These are phyloP conservation scores for Strigomonas oncopelti DNA, from an alignment of 208 protist species.

Conservation along the genomic window DNA sequence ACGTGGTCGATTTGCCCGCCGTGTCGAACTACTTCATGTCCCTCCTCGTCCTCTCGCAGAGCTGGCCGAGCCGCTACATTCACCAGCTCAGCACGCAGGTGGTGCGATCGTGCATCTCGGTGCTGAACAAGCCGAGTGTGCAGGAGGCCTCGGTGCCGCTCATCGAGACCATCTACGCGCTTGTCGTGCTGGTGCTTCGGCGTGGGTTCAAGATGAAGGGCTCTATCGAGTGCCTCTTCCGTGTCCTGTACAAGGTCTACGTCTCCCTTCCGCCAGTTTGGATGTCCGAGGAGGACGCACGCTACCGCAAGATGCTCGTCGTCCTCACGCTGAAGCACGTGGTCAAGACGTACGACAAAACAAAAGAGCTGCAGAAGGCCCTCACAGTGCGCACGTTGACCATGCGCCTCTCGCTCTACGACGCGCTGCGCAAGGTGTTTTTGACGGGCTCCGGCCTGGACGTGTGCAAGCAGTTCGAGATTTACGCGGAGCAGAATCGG, in stretches of 20 bases:
- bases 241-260: constrained; percentile 70
- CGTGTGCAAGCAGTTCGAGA: constrained; percentile 47
- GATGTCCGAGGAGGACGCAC: constrained; percentile 51
- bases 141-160: constrained; percentile 46
- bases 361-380: constrained; percentile 69
- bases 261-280: constrained; percentile 45
- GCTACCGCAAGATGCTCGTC: constrained; percentile 38
- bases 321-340: constrained; percentile 64
- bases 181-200: constrained; percentile 44
- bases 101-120: constrained; percentile 64
- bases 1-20: constrained; percentile 68
- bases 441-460: constrained; percentile 31
- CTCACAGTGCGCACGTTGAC: constrained; percentile 63
- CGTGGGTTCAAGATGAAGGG: constrained; percentile 69
- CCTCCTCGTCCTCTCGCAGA: constrained; percentile 43
- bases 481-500: constrained; percentile 50
- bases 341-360: constrained; percentile 50
- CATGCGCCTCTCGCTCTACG: constrained; percentile 71
- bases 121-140: constrained; percentile 60
- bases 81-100: constrained; percentile 72
- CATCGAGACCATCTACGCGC: constrained; percentile 55
- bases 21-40: constrained; percentile 54
- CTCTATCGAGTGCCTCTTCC: constrained; percentile 63
- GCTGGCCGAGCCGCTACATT: constrained; percentile 53
- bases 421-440: constrained; percentile 52